Percentiles rank a stretch among this genome's conserved stretches.
phyloP scores from a whole-genome alignment of 129 eudicot genomes.

The Artemisia argyi region DNA sequence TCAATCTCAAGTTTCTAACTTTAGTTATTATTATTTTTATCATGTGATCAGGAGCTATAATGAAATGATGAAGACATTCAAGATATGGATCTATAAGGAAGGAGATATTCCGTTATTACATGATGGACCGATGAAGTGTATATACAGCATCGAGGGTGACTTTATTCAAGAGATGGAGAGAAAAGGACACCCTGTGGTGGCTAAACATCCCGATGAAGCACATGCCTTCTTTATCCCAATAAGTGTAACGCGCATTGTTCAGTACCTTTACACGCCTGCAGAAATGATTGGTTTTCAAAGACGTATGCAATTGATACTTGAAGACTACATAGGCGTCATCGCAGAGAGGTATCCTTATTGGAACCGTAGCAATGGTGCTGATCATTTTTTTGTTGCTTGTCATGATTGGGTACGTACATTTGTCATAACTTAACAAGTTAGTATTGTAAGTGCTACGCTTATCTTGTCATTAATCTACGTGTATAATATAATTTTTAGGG shows the following conservation, averaged over 20 bases:
- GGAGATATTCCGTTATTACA: constrained; percentile 83
- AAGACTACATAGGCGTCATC: background rate
- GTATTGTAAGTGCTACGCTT: background rate
- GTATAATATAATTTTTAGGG: constrained; percentile 29
- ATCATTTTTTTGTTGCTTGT: background rate
- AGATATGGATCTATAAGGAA: constrained; percentile 66
- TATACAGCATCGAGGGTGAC: constrained; percentile 67
- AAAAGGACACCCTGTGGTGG: constrained; percentile 37
- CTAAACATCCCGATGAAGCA: constrained; percentile 64
- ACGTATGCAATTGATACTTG: background rate
- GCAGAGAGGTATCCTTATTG: background rate
- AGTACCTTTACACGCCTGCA: constrained; percentile 32
- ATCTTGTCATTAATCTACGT: background rate
- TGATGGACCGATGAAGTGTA: constrained; percentile 57
- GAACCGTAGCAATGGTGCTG: constrained; percentile 1
- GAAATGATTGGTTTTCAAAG: constrained; percentile 5
- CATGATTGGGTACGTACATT: background rate
- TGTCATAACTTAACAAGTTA: background rate
- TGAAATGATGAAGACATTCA: constrained; percentile 71
- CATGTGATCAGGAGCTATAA: constrained; percentile 54
- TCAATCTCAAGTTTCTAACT: no score
- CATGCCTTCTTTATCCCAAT: constrained; percentile 61
- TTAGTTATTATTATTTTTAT: no score
- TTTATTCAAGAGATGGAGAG: constrained; percentile 63
- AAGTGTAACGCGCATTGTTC: constrained; percentile 62